Percentiles rank a stretch among this genome's conserved stretches.
phyloP scores from a whole-genome alignment of 148 eudicot species.

The Persicaria tinctoria region DNA sequence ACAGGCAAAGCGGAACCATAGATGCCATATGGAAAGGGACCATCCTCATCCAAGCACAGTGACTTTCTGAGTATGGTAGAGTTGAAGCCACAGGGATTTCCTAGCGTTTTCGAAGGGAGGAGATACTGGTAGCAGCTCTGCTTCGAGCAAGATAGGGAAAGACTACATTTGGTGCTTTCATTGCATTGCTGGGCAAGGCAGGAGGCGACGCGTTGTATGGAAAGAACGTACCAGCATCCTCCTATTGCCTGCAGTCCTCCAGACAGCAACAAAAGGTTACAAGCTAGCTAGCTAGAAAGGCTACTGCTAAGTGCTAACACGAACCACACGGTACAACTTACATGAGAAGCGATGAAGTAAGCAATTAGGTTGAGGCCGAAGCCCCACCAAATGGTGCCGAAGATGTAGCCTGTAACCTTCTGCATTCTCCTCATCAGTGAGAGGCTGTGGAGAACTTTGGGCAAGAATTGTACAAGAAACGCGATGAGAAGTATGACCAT shows the following conservation, averaged over 20 bases:
- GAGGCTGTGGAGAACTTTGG: slow-evolving; percentile 69
- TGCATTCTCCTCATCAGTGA: slow-evolving; percentile 79
- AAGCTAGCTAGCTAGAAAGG: not conserved
- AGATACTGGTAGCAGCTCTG: slow-evolving; percentile 53
- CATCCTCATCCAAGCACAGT: slow-evolving; percentile 48
- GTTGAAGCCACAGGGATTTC: slow-evolving; percentile 33
- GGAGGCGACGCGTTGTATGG: slow-evolving; percentile 71
- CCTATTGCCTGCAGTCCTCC: slow-evolving; percentile 54
- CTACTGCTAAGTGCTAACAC: not conserved
- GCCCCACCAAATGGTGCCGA: slow-evolving; percentile 98
- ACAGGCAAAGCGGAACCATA: slow-evolving; percentile 70
- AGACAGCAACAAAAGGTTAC: not conserved
- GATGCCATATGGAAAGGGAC: slow-evolving; percentile 63
- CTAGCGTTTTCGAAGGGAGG: slow-evolving; percentile 19
- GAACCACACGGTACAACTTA: not conserved
- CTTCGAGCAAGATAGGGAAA: slow-evolving; percentile 59
- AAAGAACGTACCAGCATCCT: slow-evolving; percentile 93
- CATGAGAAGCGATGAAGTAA: slow-evolving; percentile 42
- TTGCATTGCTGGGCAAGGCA: slow-evolving; percentile 69
- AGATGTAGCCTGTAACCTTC: slow-evolving; percentile 85
- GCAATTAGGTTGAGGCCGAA: slow-evolving; percentile 89
- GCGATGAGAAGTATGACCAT: slow-evolving; percentile 63
- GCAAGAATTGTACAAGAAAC: slow-evolving; percentile 76
- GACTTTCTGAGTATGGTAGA: slow-evolving; percentile 32
- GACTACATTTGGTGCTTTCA: slow-evolving; percentile 26